A percentile compares a stretch with the other conserved stretches of the same genome.
Evolutionary conservation across 352 stramenopile species (phyloP).

Genomic region (Pythium dissimile): DNA sequence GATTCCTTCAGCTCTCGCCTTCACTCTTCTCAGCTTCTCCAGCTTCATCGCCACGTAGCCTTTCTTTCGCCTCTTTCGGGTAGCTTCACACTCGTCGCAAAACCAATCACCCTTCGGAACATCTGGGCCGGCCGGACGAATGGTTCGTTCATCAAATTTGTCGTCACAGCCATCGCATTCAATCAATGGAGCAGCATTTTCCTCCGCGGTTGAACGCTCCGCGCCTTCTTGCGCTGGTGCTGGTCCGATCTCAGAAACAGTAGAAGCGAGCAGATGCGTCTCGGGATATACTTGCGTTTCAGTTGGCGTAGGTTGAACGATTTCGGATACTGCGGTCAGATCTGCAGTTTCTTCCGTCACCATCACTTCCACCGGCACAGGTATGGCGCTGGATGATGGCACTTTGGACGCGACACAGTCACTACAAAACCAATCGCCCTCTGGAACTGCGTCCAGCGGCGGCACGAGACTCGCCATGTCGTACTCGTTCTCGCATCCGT

Average conservation of each 20-base stretch:
- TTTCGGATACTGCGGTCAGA: too few relatives aligned
- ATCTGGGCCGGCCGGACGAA: slow-evolving; percentile 41
- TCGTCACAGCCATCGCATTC: slow-evolving; percentile 71
- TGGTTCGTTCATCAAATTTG: slow-evolving; percentile 47
- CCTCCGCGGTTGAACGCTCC: background rate
- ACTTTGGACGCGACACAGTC: background rate
- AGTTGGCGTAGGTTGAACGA: too few relatives aligned
- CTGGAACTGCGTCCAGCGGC: slow-evolving; percentile 36
- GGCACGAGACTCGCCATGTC: slow-evolving; percentile 44
- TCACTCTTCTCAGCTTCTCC: slow-evolving; percentile 15
- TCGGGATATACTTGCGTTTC: too few relatives aligned
- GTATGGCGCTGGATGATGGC: too few relatives aligned
- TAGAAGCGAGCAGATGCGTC: too few relatives aligned
- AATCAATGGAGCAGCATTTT: slow-evolving; percentile 34
- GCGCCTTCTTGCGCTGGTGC: background rate
- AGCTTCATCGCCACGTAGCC: slow-evolving; percentile 23
- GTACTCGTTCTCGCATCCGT: slow-evolving; percentile 66
- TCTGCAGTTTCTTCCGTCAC: too few relatives aligned
- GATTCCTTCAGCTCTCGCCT: slow-evolving; percentile 2
- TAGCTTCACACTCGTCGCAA: slow-evolving; percentile 24
- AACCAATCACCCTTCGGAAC: slow-evolving; percentile 51
- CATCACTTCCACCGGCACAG: too few relatives aligned
- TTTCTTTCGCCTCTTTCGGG: slow-evolving; percentile 20
- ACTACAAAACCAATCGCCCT: slow-evolving; percentile 47
- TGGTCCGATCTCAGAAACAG: background rate